Base-by-base conservation (phyloP, 2,329 filamentous ascomycete species). In the Stachybotrys chartarum region DNA sequence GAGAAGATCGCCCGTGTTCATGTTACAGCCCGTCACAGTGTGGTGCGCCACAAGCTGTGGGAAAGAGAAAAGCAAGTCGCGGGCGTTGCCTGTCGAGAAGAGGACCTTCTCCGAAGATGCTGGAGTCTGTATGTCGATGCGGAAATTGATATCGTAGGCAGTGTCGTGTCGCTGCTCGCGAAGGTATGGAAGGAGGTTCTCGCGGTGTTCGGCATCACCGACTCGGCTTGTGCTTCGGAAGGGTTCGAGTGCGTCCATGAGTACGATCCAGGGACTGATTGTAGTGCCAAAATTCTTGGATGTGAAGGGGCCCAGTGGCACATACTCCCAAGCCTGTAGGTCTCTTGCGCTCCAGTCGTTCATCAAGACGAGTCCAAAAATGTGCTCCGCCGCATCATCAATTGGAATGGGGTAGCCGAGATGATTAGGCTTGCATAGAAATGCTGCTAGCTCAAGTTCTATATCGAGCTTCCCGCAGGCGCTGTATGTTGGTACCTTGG, bases 1-100 rank as follows among this genome's bases (percentile, higher is more conserved):
- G 1, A 95, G 72, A 48, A 94, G 68, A 65, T 95, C 90, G 49
- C 90, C 90, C 0, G 85, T 79, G 6, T 83, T 80, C 72, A 94
- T 78, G 7, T 86, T 84, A 70, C 88, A 91, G 6, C 88, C 88
- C 1, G 83, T 85, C 54, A 87, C 77, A 1, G 85, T 84, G 68
- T 91, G 88, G 68, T 91, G 88, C 1, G 88, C 80, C 45, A 92
- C 72, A 86, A 91, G 90, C 68, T 91, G 88, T 2, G 86, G 79
- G 70, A 90, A 91, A 0, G 86, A 90, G 76, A 82, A 92, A 1
- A 91, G 75, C 5, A 91, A 74, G 52, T 71, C 70, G 18, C 61
- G 67, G 1, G 70, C 68, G 51, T 65, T 73, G 6, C 71, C 72
- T 48, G 61, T 63, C 16, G 61, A 66, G 12, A 75, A 63, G n/a